These are phyloP conservation scores for Rubroshorea leprosula DNA, from an alignment of 345 rosid genomes.

Conservation along the genomic window DNA sequence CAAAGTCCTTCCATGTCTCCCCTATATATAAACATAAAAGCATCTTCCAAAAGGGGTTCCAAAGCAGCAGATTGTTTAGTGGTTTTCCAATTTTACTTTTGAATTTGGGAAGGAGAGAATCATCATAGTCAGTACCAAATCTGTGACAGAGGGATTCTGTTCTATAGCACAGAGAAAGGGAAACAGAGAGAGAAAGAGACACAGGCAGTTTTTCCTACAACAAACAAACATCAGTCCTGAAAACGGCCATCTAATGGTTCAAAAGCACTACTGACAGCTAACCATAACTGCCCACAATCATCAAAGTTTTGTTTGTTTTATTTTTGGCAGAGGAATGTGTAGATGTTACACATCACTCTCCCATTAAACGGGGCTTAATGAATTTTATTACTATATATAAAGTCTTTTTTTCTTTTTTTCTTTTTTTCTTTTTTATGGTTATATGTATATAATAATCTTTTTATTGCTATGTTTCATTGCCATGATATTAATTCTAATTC, in stretches of 20 bases:
- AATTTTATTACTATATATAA: no score
- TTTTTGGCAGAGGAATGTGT: no score
- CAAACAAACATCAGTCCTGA: constrained; percentile 10
- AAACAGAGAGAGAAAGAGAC: neutral
- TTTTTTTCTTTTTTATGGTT: no score
- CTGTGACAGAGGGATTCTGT: constrained; percentile 31
- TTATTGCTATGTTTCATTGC: no score
- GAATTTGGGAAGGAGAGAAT: constrained; percentile 2
- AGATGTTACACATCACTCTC: no score
- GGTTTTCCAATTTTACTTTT: neutral
- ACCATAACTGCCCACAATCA: constrained; percentile 16
- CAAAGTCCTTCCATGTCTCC: constrained; percentile 20
- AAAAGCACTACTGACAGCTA: constrained; percentile 18
- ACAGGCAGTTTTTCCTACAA: constrained; percentile 18
- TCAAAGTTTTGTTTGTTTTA: neutral
- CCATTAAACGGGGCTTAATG: no score
- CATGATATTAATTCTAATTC: no score
- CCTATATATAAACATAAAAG: neutral
- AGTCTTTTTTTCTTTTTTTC: no score
- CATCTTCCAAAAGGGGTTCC: neutral
- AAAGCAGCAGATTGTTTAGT: no score
- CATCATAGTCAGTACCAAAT: constrained; percentile 21
- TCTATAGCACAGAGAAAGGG: constrained; percentile 2
- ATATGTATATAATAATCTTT: no score
- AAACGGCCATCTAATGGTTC: constrained; percentile 21